These are phyloP conservation scores for Boletus fagicola DNA, from an alignment of 768 basidiomycete genomes.

Conservation along the genomic window DNA sequence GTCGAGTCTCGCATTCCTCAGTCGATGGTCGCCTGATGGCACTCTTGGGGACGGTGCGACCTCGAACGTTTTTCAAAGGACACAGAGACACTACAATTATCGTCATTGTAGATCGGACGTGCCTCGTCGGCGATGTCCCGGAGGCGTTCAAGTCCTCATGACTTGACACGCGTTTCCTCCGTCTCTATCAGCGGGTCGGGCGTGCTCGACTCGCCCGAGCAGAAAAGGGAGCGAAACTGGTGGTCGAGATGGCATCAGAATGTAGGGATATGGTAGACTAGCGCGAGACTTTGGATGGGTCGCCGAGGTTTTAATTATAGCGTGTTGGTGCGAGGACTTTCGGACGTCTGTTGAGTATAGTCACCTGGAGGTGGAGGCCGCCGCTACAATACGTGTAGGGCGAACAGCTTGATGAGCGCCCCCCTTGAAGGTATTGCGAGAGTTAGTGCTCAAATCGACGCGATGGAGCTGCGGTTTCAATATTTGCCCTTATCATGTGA, in stretches of 20 bases:
- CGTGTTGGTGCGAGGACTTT: no score
- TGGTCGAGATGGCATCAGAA: no score
- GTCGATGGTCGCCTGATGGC: no score
- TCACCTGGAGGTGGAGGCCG: conserved; percentile 14
- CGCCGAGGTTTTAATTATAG: no score
- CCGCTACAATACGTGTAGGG: conserved; percentile 6
- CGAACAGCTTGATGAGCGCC: conserved; percentile 13
- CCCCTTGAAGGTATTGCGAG: background rate
- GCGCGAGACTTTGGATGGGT: no score
- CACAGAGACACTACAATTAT: background rate
- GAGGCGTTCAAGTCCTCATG: conserved; percentile 8
- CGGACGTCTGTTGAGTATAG: background rate
- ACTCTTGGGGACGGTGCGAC: no score
- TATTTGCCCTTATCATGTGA: no score
- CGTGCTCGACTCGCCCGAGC: conserved; percentile 7
- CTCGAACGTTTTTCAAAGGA: background rate
- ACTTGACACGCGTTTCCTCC: conserved; percentile 13
- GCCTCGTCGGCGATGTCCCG: background rate
- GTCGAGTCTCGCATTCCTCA: no score
- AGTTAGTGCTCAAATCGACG: background rate
- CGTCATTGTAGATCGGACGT: background rate
- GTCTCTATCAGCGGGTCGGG: background rate
- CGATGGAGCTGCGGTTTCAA: no score
- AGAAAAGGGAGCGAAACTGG: conserved; percentile 3
- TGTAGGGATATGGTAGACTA: no score